These are phyloP conservation scores for Sanguinoderma infundibulare DNA, from an alignment of 1,284 basidiomycete species.

Conservation along the genomic window DNA sequence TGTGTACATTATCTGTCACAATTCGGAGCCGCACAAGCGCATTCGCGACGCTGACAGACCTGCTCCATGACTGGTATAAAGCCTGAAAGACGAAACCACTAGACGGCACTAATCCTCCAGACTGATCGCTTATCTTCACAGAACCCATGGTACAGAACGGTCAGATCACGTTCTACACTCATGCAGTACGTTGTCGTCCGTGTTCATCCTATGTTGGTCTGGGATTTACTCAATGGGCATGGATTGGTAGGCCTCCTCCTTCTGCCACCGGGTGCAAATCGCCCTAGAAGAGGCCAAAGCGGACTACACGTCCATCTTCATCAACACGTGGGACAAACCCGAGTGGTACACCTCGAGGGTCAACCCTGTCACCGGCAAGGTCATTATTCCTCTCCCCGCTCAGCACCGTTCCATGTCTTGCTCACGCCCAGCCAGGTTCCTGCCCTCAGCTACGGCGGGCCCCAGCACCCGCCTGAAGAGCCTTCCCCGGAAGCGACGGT, in stretches of 20 bases:
- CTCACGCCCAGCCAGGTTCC: too few species aligned
- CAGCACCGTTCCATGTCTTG: too few species aligned
- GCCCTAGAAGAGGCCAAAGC: slow-evolving; percentile 60
- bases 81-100: neutral
- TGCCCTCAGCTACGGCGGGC: too few species aligned
- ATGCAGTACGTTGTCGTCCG: neutral
- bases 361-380: slow-evolving; percentile 63
- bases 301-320: slow-evolving; percentile 50
- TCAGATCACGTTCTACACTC: slow-evolving; percentile 1
- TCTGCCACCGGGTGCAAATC: slow-evolving; percentile 31
- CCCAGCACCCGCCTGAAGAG: too few species aligned
- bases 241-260: slow-evolving; percentile 2
- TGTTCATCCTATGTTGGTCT: neutral
- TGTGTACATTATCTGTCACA: too few species aligned
- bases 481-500: too few species aligned
- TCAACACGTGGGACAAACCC: slow-evolving; percentile 67
- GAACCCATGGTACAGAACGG: slow-evolving; percentile 2
- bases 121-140: too few species aligned
- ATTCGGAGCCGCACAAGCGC: too few species aligned
- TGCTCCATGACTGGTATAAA: neutral
- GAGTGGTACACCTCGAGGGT: slow-evolving; percentile 64
- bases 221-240: neutral
- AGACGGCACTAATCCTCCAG: neutral
- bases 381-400: slow-evolving; percentile 26
- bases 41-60: too few species aligned